phyloP scores from a whole-genome alignment of 768 basidiomycete genomes.

The Tulasnella sp. region DNA sequence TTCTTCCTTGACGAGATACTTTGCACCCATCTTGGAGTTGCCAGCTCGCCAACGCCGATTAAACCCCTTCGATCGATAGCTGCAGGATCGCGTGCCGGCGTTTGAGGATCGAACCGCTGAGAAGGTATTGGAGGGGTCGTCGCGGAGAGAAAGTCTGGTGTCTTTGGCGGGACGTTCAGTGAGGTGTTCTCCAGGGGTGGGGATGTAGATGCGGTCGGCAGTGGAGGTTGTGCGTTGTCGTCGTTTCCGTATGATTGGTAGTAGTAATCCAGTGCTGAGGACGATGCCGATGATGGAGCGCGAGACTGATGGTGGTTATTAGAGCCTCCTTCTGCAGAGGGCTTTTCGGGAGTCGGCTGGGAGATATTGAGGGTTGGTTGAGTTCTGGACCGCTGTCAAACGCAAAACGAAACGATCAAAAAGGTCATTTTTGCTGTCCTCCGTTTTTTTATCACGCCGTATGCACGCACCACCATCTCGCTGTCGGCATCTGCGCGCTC shows the following conservation, averaged over 20 bases:
- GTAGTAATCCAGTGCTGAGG: slow-evolving; percentile 85
- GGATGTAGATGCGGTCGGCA: slow-evolving; percentile 51
- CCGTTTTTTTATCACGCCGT: neutral
- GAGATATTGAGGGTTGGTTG: slow-evolving; percentile 24
- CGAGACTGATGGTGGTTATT: slow-evolving; percentile 13
- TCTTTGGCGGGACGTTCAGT: slow-evolving; percentile 35
- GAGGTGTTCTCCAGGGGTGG: slow-evolving; percentile 46
- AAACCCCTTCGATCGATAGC: slow-evolving; percentile 83
- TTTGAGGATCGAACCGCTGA: slow-evolving; percentile 41
- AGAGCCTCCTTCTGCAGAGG: neutral
- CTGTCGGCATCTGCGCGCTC: neutral
- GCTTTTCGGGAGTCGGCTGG: slow-evolving; percentile 1
- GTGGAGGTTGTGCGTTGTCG: slow-evolving; percentile 47
- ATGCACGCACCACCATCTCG: slow-evolving; percentile 1
- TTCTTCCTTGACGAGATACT: slow-evolving; percentile 27
- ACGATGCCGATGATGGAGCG: slow-evolving; percentile 54
- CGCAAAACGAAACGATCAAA: neutral
- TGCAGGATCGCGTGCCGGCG: slow-evolving; percentile 76
- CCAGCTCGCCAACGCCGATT: slow-evolving; percentile 92
- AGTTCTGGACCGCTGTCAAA: slow-evolving; percentile 25
- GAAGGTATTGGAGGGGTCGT: slow-evolving; percentile 19
- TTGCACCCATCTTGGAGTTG: slow-evolving; percentile 87
- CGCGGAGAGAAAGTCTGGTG: slow-evolving; percentile 24
- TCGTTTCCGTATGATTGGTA: slow-evolving; percentile 67
- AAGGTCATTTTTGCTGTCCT: slow-evolving; percentile 1